Evolutionary conservation across 2,329 filamentous ascomycete genomes (phyloP), one percentile per base, ranked within the genome.

Genomic region (Elsinoe perseae): DNA sequence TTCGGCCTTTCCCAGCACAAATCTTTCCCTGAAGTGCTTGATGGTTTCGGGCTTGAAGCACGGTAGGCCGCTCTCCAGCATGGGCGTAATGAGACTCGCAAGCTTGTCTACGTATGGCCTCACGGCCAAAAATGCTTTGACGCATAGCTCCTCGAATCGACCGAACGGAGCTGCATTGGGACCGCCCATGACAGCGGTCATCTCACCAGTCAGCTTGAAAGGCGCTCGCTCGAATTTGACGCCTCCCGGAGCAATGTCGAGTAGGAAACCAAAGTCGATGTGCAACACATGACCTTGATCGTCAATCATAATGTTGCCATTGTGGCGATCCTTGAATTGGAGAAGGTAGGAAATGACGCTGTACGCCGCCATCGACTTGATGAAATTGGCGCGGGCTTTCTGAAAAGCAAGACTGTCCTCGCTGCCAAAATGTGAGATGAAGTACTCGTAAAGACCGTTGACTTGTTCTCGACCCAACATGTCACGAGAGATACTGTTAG

Each of bases 281-380:
- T 98, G 93, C 55, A 98, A 81, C 66, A 98, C 95, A 72, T 98
- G 93, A 3, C 95, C 93, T 0, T 87, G 88, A 66, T 96, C 92
- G 70, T 98, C 92, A 61, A 98, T 85, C 95, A 98, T 98, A 76
- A 98, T 98, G 76, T 98, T 98, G 60, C 93, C 93, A 70, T 98
- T 98, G 75, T 98, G 93, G 2, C 93, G 85, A 69, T 99, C 93
- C 72, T 99, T 99, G 84, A 99, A 97, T 67, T 98, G 95, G 34
- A 98, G 77, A 12, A 98, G 78, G 74, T 95, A 98, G 0, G 89
- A 95, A 62, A 98, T 97, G 65, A 98, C 86, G 16, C 88, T 95
- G 76, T 98, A 98, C 10, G 93, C 95, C 0, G 95, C 93, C 93
- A 98, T 97, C 68, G 87, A 93, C 76, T 98, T 98, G 72, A 98